Conservation (phyloP, 371 early-diverging fungal genomes). For the Mucor circinelloides region DNA sequence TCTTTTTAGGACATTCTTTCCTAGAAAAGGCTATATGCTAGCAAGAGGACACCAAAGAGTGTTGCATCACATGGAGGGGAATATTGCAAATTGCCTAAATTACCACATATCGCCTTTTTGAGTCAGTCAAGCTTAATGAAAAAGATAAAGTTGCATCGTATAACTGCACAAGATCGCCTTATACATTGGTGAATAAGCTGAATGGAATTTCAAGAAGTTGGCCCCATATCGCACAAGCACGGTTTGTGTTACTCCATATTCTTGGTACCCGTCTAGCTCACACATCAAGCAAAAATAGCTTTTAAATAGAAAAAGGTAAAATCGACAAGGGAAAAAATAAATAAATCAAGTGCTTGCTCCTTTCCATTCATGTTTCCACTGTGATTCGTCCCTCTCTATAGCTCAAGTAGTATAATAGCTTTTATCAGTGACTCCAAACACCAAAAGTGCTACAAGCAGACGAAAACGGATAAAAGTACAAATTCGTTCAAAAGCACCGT, state of each 20-base stretch:
- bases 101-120: slow-evolving; percentile 1
- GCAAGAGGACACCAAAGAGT: background rate
- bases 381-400: background rate
- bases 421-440: background rate
- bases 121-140: background rate
- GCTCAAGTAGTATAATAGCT: background rate
- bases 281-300: too few relatives aligned
- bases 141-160: background rate
- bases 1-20: slow-evolving; percentile 5
- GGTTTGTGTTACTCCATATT: background rate
- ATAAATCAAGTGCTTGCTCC: background rate
- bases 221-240: background rate
- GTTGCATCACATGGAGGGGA: background rate
- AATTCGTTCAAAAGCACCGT: background rate
- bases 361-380: background rate
- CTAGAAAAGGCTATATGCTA: background rate
- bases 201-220: background rate
- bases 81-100: background rate
- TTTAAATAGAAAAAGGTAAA: background rate
- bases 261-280: background rate
- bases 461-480: background rate
- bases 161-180: background rate
- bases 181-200: background rate
- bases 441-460: background rate
- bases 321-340: background rate